phyloP scores from a whole-genome alignment of 352 stramenopile species.

The Pythium sukuiense region DNA sequence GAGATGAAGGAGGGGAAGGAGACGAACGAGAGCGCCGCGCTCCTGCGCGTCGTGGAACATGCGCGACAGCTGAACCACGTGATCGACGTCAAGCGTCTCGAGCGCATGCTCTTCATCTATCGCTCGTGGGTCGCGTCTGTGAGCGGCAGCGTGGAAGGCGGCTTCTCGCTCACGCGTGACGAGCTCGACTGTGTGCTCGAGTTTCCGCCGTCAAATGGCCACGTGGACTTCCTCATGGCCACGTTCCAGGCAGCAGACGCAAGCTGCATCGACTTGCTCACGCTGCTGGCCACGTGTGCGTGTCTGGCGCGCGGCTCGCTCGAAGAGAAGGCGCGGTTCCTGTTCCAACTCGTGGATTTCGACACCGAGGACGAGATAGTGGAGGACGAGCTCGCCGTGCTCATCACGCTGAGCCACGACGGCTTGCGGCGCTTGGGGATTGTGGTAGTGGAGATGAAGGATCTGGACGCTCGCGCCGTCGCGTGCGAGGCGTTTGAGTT shows the following conservation, averaged over 20 bases:
- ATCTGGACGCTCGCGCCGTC: conserved; percentile 54
- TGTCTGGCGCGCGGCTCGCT: conserved; percentile 52
- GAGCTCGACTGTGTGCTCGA: conserved; percentile 68
- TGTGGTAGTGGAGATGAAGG: conserved; percentile 21
- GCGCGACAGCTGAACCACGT: conserved; percentile 41
- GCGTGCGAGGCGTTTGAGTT: conserved; percentile 73
- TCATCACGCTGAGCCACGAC: conserved; percentile 51
- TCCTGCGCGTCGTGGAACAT: conserved; percentile 34
- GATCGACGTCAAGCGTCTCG: conserved; percentile 46
- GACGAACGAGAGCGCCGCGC: background rate
- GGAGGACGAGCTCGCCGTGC: conserved; percentile 65
- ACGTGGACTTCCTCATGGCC: conserved; percentile 54
- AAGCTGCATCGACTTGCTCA: conserved; percentile 54
- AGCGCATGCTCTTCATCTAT: conserved; percentile 61
- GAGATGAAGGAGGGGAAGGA: background rate
- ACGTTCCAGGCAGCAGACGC: conserved; percentile 28
- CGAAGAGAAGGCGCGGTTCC: conserved; percentile 49
- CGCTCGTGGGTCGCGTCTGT: conserved; percentile 45
- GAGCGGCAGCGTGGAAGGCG: conserved; percentile 44
- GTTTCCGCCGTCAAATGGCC: conserved; percentile 32
- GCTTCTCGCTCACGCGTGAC: conserved; percentile 57
- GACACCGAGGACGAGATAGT: conserved; percentile 77
- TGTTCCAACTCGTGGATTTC: conserved; percentile 72
- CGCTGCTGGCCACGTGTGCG: conserved; percentile 44
- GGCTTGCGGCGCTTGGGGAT: conserved; percentile 46